Evolutionary conservation across 2,329 filamentous ascomycete genomes (phyloP), one percentile per base, ranked within the genome.

Genomic region (Lachnellula hyalina): DNA sequence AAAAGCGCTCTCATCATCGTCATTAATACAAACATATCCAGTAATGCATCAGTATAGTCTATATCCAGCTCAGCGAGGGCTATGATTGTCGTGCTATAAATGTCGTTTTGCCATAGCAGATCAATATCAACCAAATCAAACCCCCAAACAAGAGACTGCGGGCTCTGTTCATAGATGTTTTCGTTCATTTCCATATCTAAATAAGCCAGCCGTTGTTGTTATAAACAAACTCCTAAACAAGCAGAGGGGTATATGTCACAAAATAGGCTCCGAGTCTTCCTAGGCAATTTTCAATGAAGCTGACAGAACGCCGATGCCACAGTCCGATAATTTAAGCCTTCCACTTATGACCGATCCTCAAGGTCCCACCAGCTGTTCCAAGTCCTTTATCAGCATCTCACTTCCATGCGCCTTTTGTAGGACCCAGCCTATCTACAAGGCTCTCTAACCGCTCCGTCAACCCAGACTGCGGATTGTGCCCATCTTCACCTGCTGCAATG

Each of bases 401-500:
- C 8, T 32, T 17, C n/a, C 25, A 21, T 47, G 17, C 9, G 9
- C 23, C 14, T 5, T 35, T 35, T 17, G 19, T 35, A 19, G 40
- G 35, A 17, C 46, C 44, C 15, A 66, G 47, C 47, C 59, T 67
- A 14, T 48, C 47, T 1, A 66, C 64, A 19, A 67, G 47, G 41
- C 47, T 60, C 25, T 67, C 63, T 5, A 67, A 42, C 35, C 64
- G 59, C 48, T 66, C 60, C 3, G 64, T 67, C 17, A 84, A 81
- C 21, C 74, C 77, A 54, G 75, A 71, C 51, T 73, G 71, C 1
- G 75, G 59, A 51, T 57, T 64, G 21, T 66, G 71, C 54, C 80
- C 78, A 38, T 74, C 72, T 36, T 74, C 74, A 23, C 75, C 72
- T 45, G 76, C 73, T 15, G 69, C 62, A 48, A 62, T 59, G 72